These are phyloP conservation scores for Pythium pyrilobum DNA, from an alignment of 352 stramenopile species.

Conservation along the genomic window DNA sequence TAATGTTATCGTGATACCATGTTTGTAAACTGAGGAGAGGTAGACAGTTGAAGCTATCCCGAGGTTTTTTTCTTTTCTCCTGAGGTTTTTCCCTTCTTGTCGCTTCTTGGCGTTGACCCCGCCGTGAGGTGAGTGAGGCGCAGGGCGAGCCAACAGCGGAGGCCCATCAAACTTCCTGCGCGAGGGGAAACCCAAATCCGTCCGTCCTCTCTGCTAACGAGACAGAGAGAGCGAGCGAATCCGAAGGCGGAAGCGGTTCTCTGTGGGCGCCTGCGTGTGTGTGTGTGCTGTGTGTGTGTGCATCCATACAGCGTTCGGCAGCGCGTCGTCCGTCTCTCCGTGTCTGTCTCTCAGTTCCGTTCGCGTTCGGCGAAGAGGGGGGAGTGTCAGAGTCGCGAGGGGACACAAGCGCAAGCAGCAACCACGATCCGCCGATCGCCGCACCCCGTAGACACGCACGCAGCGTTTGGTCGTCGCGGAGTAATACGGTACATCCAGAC, in stretches of 20 bases:
- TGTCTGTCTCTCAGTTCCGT: neutral
- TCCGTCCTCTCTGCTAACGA: neutral
- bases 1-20: neutral
- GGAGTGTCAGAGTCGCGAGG: constrained; percentile 22
- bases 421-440: constrained; percentile 6
- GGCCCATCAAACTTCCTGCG: neutral
- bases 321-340: neutral
- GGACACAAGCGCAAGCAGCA: constrained; percentile 24
- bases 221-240: no score
- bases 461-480: neutral
- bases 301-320: neutral
- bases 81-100: constrained; percentile 19
- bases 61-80: constrained; percentile 9
- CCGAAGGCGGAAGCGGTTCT: no score
- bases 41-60: constrained; percentile 15
- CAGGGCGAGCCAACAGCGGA: neutral
- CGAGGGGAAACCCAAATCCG: neutral
- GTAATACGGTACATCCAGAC: no score
- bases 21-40: constrained; percentile 5
- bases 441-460: neutral
- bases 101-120: neutral
- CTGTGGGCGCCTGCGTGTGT: no score
- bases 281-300: neutral
- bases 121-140: neutral
- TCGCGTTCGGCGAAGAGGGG: neutral